Conservation (phyloP, 495 filamentous ascomycete genomes). For the Annulohypoxylon nitens region DNA sequence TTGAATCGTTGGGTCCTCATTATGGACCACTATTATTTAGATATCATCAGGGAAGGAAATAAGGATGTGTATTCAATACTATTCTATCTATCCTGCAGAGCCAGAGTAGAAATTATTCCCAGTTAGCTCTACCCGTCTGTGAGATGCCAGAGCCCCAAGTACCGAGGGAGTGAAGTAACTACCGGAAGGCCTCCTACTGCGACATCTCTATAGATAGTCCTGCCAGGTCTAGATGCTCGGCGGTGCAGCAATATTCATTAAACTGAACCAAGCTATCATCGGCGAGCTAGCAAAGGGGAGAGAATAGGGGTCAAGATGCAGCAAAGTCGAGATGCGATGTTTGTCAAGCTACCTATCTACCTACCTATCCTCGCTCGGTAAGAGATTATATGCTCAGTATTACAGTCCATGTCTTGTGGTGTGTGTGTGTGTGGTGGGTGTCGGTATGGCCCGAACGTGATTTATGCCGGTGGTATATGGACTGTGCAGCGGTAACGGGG, state of each 20-base stretch:
- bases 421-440: background rate
- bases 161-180: constrained; percentile 1
- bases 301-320: background rate
- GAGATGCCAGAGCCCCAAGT: background rate
- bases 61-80: background rate
- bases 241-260: background rate
- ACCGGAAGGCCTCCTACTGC: background rate
- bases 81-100: background rate
- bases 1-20: background rate
- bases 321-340: background rate
- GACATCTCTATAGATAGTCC: background rate
- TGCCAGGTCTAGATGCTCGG: background rate
- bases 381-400: background rate
- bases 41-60: background rate
- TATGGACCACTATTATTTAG: background rate
- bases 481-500: background rate
- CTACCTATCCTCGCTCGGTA: background rate
- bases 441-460: constrained; percentile 5
- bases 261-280: background rate
- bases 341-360: background rate
- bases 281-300: background rate
- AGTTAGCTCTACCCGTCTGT: background rate
- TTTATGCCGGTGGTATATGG: constrained; percentile 8
- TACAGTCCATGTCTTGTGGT: background rate
- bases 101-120: background rate